Conservation (phyloP, 192 early-diverging fungal genomes). For the Coemansia sp. region DNA sequence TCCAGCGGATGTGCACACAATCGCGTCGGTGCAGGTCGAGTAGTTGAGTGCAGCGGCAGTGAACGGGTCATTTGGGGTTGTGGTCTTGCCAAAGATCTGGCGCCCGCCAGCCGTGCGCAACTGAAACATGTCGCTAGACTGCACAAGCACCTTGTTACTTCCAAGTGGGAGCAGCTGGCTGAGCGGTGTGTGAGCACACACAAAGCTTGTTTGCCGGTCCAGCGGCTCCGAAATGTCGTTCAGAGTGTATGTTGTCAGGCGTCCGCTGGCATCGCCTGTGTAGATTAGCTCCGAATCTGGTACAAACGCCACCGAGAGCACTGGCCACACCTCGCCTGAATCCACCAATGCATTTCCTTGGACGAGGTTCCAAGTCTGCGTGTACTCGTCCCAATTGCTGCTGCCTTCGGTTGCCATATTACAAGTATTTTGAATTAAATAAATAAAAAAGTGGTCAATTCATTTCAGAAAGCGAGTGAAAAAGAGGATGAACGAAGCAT, state of each 20-base stretch:
- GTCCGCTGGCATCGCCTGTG: conserved; percentile 80
- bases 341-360: neutral
- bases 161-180: conserved; percentile 65
- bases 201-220: conserved; percentile 71
- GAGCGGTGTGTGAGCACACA: conserved; percentile 64
- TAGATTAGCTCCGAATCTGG: conserved; percentile 80
- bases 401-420: neutral
- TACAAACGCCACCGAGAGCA: conserved; percentile 54
- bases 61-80: conserved; percentile 58
- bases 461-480: too few species aligned
- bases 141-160: conserved; percentile 61
- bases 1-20: conserved; percentile 44
- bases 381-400: conserved; percentile 36
- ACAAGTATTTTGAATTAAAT: neutral
- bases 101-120: conserved; percentile 58
- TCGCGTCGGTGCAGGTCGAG: conserved; percentile 31
- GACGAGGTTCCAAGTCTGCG: conserved; percentile 28
- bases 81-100: conserved; percentile 38
- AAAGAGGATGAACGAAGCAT: neutral
- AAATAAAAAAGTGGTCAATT: too few species aligned
- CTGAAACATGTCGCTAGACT: conserved; percentile 63
- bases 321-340: conserved; percentile 24
- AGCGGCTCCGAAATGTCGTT: conserved; percentile 39
- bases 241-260: conserved; percentile 65
- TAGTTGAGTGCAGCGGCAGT: conserved; percentile 15